These are phyloP conservation scores for Penicillium macrosclerotiorum DNA, from an alignment of 495 filamentous ascomycete species.

Conservation along the genomic window DNA sequence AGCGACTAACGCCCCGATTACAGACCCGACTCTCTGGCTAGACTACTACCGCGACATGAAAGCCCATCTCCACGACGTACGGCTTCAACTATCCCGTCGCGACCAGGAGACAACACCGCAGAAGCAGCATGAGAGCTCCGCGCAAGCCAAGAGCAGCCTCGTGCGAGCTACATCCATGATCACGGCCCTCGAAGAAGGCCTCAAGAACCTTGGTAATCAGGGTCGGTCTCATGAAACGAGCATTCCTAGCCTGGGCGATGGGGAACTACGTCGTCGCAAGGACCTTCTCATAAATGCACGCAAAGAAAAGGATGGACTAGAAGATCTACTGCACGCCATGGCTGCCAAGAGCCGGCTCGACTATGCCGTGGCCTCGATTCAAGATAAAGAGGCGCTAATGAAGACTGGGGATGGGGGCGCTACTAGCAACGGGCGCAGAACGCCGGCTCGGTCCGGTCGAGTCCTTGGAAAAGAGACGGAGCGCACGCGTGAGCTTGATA, in stretches of 20 bases:
- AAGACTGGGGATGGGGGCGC: slow-evolving; percentile 15
- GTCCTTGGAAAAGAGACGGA: slow-evolving; percentile 90
- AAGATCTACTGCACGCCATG: slow-evolving; percentile 74
- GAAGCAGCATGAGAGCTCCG: slow-evolving; percentile 73
- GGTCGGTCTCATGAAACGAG: too few species aligned
- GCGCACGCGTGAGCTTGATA: slow-evolving; percentile 84
- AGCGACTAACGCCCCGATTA: slow-evolving; percentile 48
- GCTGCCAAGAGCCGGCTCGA: slow-evolving; percentile 54
- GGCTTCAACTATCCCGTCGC: slow-evolving; percentile 68
- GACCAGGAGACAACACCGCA: slow-evolving; percentile 69
- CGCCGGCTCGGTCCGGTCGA: slow-evolving; percentile 48
- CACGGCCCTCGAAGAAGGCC: slow-evolving; percentile 64
- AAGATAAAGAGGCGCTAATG: slow-evolving; percentile 57
- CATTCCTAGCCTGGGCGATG: slow-evolving; percentile 65
- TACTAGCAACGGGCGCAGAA: slow-evolving; percentile 18
- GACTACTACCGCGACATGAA: slow-evolving; percentile 86
- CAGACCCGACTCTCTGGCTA: slow-evolving; percentile 81
- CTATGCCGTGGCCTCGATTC: slow-evolving; percentile 45
- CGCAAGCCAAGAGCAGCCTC: slow-evolving; percentile 77
- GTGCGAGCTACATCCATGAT: slow-evolving; percentile 72
- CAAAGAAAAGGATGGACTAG: slow-evolving; percentile 84
- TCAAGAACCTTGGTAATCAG: slow-evolving; percentile 47
- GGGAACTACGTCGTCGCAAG: slow-evolving; percentile 77
- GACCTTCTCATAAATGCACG: slow-evolving; percentile 75
- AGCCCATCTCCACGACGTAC: slow-evolving; percentile 73